phyloP scores from a whole-genome alignment of 805 yeast genomes.

The Millerozyma miso region DNA sequence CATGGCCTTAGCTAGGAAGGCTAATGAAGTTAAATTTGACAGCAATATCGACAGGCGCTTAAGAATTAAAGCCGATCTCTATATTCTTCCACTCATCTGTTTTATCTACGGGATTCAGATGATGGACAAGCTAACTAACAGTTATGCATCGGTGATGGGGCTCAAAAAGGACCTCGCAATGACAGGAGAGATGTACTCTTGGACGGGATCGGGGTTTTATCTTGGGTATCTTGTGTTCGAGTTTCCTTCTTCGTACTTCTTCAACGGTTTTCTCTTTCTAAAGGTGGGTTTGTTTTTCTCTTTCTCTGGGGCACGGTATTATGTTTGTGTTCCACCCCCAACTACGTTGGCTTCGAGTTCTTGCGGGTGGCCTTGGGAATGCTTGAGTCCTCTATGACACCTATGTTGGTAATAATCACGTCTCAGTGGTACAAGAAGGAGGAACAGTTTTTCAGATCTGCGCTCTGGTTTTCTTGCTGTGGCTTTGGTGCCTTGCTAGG shows the following conservation, averaged over 20 bases:
- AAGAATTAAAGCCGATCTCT: conserved; percentile 5
- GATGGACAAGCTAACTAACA: conserved; percentile 36
- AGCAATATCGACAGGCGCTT: conserved; percentile 10
- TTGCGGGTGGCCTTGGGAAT: conserved; percentile 37
- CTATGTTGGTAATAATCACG: conserved; percentile 34
- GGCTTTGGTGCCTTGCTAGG: conserved; percentile 38
- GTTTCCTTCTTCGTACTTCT: conserved; percentile 42
- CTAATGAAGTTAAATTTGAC: conserved; percentile 10
- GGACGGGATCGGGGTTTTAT: conserved; percentile 40
- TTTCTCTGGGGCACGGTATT: conserved; percentile 58
- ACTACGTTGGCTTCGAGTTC: conserved; percentile 38
- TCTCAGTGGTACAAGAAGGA: conserved; percentile 32
- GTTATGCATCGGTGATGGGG: conserved; percentile 38
- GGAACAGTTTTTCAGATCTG: conserved; percentile 30
- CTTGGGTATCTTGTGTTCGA: conserved; percentile 61
- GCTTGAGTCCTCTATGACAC: conserved; percentile 39
- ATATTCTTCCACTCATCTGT: conserved; percentile 23
- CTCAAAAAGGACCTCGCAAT: conserved; percentile 33
- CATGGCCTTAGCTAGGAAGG: conserved; percentile 25
- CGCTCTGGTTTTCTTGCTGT: conserved; percentile 32
- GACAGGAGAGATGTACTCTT: conserved; percentile 30
- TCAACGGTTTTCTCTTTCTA: conserved; percentile 57
- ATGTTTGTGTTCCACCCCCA: conserved; percentile 41
- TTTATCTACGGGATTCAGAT: conserved; percentile 23
- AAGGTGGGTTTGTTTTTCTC: conserved; percentile 44